These are phyloP conservation scores for Huntiella omanensis DNA, from an alignment of 2,329 filamentous ascomycete genomes.

Conservation along the genomic window DNA sequence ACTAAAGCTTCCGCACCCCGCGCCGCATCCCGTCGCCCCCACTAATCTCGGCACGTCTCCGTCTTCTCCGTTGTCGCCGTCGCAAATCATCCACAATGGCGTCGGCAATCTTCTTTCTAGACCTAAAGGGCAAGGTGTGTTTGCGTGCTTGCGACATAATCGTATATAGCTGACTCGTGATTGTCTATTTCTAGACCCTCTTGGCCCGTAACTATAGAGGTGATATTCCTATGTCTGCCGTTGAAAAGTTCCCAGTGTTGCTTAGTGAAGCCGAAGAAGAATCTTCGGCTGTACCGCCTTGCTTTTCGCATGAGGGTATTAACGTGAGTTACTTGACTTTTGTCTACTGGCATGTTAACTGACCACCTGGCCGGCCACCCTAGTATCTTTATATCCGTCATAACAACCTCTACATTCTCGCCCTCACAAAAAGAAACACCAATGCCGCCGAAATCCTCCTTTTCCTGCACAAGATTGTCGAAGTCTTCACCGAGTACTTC, in stretches of 20 bases:
- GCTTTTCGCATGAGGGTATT: constrained; percentile 96
- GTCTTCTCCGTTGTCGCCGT: not conserved
- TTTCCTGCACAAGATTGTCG: constrained; percentile 94
- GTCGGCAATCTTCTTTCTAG: constrained; percentile 94
- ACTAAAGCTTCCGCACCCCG: too few relatives aligned
- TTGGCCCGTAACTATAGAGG: constrained; percentile 95
- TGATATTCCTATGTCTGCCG: constrained; percentile 97
- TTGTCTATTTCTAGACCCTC: constrained; percentile 53
- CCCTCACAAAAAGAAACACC: constrained; percentile 93
- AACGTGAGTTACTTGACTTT: constrained; percentile 44
- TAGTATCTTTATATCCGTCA: constrained; percentile 98
- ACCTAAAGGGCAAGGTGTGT: constrained; percentile 93
- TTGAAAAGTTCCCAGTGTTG: constrained; percentile 92
- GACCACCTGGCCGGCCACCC: constrained; percentile 6
- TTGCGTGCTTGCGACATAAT: constrained; percentile 9
- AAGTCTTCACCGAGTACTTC: constrained; percentile 99
- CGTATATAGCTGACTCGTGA: constrained; percentile 1
- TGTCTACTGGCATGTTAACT: constrained; percentile 11
- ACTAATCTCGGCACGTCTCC: not conserved
- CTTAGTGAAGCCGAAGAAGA: constrained; percentile 98
- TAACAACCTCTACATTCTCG: constrained; percentile 96
- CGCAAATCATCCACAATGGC: constrained; percentile 45
- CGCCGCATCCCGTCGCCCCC: too few relatives aligned
- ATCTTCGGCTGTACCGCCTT: constrained; percentile 88
- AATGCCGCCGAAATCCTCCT: constrained; percentile 97